Base-by-base conservation (phyloP, 495 filamentous ascomycete species). In the Tetracladium setigerum region DNA sequence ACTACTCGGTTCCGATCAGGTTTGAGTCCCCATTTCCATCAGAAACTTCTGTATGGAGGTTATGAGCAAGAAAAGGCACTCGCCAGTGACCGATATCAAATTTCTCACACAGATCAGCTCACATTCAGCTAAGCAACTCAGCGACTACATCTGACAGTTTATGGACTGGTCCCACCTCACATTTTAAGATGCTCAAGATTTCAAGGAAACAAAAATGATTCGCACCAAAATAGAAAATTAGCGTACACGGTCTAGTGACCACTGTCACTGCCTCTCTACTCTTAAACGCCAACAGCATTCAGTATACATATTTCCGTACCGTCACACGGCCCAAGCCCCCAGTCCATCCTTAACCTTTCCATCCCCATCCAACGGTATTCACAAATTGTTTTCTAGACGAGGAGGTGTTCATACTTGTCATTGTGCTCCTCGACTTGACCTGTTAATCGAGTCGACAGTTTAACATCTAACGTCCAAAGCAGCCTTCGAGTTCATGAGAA, bases 401-500 rank as follows among this genome's bases (percentile, higher is more conserved):
- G 36, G 30, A 49, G 50, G 50, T 44, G 42, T 49, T 37, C 39
- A 4, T 35, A 24, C 33, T 56, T 56, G 52, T 60, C 53, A 27
- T 32, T 52, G 35, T 46, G 33, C 52, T 41, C 45, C 47, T 27
- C 22, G 34, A 36, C 34, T 36, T 16, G 34, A 36, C 34, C 30
- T 44, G 9, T 13, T 33, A 5, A 8, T 49, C 35, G 27, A 32
- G 31, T 24, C 31, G 38, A 22, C 9, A 45, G 17, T 45, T 52
- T 60, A 56, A 42, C 57, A 60, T 8, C 41, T 46, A 47, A 70
- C 74, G 52, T 77, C 73, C 38, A 57, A 46, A 16, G 62, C 66
- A 17, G 78, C 78, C 71, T 84, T 86, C 46, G 91, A 89, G 84
- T 96, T 98, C 92, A 98, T 97, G 58, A 98, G 83, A 57, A 98